phyloP scores from a whole-genome alignment of 352 stramenopile species.

The Globisporangium mamillatum region DNA sequence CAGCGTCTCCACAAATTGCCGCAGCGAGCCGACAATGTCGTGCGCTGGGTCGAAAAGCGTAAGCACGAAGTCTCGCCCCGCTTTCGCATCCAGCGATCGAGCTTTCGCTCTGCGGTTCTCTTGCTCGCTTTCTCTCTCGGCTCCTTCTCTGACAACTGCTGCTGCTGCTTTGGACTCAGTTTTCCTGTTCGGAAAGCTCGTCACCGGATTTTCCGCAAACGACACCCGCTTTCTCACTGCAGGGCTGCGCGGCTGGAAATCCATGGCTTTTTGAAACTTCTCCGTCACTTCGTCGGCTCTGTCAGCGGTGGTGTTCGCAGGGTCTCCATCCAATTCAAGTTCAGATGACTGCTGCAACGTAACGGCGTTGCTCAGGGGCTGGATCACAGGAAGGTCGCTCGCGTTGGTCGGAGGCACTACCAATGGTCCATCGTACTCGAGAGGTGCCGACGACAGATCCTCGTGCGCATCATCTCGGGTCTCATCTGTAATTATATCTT shows the following conservation, averaged over 20 bases:
- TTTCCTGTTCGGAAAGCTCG: conserved; percentile 8
- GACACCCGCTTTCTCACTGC: conserved; percentile 16
- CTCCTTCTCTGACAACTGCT: neutral
- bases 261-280: conserved; percentile 10
- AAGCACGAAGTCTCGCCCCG: conserved; percentile 44
- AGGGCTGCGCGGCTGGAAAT: conserved; percentile 10
- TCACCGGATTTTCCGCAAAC: conserved; percentile 11
- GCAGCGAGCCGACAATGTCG: conserved; percentile 55
- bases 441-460: neutral
- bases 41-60: conserved; percentile 53
- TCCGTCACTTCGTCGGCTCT: conserved; percentile 11
- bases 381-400: neutral
- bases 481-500: neutral
- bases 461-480: neutral
- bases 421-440: conserved; percentile 5
- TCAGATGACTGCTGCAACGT: neutral
- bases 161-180: neutral
- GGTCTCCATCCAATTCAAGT: neutral
- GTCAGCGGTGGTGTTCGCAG: neutral
- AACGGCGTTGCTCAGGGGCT: neutral
- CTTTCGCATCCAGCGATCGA: conserved; percentile 16
- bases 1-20: conserved; percentile 39
- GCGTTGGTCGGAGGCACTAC: neutral
- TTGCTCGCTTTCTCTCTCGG: neutral
- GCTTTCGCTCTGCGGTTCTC: neutral